A percentile compares a stretch with the other conserved stretches of the same genome.
Conservation (phyloP, 2,329 filamentous ascomycete species). For the Clarireedia homoeocarpa region DNA sequence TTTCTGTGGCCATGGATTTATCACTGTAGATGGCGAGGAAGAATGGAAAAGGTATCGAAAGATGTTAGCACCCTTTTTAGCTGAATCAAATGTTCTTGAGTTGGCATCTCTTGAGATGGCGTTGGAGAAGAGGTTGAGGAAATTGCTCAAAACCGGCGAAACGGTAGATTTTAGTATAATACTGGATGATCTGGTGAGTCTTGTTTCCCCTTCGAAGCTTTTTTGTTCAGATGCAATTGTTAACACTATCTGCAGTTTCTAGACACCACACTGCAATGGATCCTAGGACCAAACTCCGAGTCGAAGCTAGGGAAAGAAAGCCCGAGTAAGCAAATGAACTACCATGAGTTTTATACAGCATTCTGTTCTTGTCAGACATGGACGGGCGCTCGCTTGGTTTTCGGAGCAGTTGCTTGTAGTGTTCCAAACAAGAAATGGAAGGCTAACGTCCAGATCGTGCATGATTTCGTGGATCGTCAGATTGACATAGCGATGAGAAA, state of each 20-base stretch:
- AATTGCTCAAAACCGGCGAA: neutral
- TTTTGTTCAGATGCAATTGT: neutral
- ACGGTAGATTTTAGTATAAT: neutral
- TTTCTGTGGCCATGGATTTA: constrained; percentile 3
- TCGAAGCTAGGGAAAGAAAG: neutral
- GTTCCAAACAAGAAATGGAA: neutral
- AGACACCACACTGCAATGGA: constrained; percentile 1
- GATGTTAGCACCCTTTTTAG: constrained; percentile 2
- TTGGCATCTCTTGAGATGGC: neutral
- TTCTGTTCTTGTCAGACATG: neutral
- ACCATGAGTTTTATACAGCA: neutral
- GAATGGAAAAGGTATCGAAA: neutral
- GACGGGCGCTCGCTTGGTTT: constrained; percentile 2
- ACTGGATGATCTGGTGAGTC: neutral
- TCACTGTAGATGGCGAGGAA: constrained; percentile 2
- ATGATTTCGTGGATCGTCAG: constrained; percentile 2
- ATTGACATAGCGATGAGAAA: neutral
- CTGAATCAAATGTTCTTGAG: neutral
- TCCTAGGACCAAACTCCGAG: neutral
- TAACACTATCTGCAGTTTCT: neutral
- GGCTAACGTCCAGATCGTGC: neutral
- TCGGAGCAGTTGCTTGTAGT: neutral
- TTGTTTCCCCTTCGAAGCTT: neutral
- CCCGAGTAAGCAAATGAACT: neutral
- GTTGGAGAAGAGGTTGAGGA: neutral